Conservation (phyloP, 2,329 filamentous ascomycete genomes). For the Chaetomiaceae sp. region DNA sequence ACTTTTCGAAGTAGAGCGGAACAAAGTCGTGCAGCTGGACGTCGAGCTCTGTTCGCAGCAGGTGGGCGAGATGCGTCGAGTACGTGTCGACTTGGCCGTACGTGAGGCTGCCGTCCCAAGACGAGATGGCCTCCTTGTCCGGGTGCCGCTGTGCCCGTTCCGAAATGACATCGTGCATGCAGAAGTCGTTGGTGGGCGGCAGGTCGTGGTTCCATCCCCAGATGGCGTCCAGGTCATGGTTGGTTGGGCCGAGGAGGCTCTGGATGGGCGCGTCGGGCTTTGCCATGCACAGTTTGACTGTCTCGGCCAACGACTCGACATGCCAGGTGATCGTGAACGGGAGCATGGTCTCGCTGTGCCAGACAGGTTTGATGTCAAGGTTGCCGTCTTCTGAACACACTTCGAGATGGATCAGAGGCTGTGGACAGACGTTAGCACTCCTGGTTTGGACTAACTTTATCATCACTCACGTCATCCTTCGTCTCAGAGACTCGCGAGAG, state of each 20-base stretch:
- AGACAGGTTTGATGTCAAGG: conserved; percentile 38
- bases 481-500: conserved; percentile 5
- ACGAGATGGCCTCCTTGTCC: conserved; percentile 36
- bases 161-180: conserved; percentile 46
- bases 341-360: conserved; percentile 38
- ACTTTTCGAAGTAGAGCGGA: conserved; percentile 32
- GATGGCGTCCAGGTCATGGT: conserved; percentile 41
- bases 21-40: conserved; percentile 37
- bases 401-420: conserved; percentile 34
- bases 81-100: conserved; percentile 42
- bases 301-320: conserved; percentile 40
- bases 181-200: conserved; percentile 32
- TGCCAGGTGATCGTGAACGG: conserved; percentile 40
- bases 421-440: not conserved
- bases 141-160: conserved; percentile 36
- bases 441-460: not conserved
- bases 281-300: conserved; percentile 33
- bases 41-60: conserved; percentile 37
- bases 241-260: conserved; percentile 31
- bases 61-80: conserved; percentile 39
- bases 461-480: conserved; percentile 26
- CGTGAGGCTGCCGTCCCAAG: conserved; percentile 46
- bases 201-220: conserved; percentile 38
- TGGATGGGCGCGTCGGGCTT: conserved; percentile 30
- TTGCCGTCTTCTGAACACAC: conserved; percentile 26